Evolutionary conservation across 2,329 filamentous ascomycete genomes (phyloP).

Genomic region (Nemania sp.): DNA sequence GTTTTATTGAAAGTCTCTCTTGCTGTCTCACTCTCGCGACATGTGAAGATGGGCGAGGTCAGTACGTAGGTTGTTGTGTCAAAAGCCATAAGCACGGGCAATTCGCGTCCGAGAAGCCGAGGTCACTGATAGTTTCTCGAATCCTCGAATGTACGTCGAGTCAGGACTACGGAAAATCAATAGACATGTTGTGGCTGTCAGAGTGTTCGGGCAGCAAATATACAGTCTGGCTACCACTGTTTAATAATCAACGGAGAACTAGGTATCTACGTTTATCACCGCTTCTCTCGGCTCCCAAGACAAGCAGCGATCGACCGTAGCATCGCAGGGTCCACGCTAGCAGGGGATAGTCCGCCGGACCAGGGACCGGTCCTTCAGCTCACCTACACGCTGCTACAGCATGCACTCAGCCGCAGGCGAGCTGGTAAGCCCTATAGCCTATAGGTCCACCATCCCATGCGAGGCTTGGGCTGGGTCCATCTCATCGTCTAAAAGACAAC

Average conservation of each 20-base stretch:
- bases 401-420: conserved; percentile 31
- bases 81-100: conserved; percentile 1
- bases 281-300: background rate
- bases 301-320: conserved; percentile 7
- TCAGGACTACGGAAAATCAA: background rate
- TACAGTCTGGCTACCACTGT: no score
- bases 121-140: background rate
- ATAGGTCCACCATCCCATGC: conserved; percentile 14
- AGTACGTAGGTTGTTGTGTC: no score
- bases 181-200: no score
- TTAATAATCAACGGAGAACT: no score
- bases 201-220: no score
- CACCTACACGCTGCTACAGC: background rate
- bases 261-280: background rate
- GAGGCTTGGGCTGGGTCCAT: conserved; percentile 19
- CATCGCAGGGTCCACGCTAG: conserved; percentile 19
- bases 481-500: background rate
- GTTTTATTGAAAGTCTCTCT: background rate
- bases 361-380: conserved; percentile 22
- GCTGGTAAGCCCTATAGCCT: background rate
- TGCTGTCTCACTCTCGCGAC: background rate
- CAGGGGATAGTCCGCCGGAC: conserved; percentile 11
- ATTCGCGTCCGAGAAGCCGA: background rate
- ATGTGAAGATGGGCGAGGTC: background rate
- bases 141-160: background rate